A percentile compares a stretch with the other conserved stretches of the same genome.
phyloP scores from a whole-genome alignment of 2,329 filamentous ascomycete species.

The Phoma sp. region DNA sequence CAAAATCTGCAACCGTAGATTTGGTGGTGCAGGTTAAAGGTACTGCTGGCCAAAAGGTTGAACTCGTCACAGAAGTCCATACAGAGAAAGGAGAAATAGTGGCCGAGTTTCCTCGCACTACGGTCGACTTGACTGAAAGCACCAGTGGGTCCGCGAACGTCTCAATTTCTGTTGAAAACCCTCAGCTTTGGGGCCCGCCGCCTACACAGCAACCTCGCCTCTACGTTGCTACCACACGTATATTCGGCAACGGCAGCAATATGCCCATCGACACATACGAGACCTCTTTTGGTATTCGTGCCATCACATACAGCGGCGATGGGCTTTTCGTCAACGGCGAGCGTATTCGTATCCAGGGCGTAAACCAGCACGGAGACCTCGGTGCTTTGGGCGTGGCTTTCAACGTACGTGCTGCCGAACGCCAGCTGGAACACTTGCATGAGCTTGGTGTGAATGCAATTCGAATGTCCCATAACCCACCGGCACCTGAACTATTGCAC shows the following conservation, averaged over 20 bases:
- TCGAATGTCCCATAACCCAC: conserved; percentile 62
- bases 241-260: conserved; percentile 32
- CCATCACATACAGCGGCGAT: conserved; percentile 50
- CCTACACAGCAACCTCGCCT: conserved; percentile 57
- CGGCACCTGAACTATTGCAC: conserved; percentile 59
- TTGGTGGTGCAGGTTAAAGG: conserved; percentile 53
- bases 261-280: conserved; percentile 54
- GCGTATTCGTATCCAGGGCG: conserved; percentile 54
- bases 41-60: conserved; percentile 41
- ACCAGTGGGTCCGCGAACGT: conserved; percentile 37
- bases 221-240: conserved; percentile 55
- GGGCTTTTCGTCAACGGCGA: conserved; percentile 59
- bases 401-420: conserved; percentile 56
- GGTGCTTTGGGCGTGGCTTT: conserved; percentile 60
- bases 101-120: background rate
- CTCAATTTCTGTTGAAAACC: conserved; percentile 47
- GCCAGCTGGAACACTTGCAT: conserved; percentile 58
- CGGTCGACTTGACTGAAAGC: conserved; percentile 9
- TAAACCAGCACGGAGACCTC: conserved; percentile 59
- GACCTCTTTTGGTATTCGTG: conserved; percentile 60
- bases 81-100: conserved; percentile 27
- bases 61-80: conserved; percentile 54
- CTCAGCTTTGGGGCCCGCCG: conserved; percentile 58
- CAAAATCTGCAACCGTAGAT: conserved; percentile 54
- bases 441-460: conserved; percentile 61